These are phyloP conservation scores for Zymoseptoria crescenta DNA, from an alignment of 2,329 filamentous ascomycete species.

Conservation along the genomic window DNA sequence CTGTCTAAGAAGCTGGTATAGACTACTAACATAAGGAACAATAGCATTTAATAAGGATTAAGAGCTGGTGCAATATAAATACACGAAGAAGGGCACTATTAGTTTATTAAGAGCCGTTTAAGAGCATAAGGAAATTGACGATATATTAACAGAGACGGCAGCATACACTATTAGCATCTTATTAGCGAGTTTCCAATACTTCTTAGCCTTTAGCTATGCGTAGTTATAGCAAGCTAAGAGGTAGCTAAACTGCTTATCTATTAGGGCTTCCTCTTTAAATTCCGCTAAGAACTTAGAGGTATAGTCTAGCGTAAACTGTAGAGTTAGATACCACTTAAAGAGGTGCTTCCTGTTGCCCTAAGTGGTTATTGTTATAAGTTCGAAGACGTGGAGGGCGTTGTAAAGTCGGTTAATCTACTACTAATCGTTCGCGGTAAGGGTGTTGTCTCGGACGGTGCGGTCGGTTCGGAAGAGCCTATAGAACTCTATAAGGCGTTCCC, in stretches of 20 bases:
- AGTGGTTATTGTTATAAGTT: constrained; percentile 4
- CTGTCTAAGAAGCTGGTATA: neutral
- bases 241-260: constrained; percentile 1
- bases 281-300: constrained; percentile 1
- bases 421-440: constrained; percentile 2
- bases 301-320: constrained; percentile 2
- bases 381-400: constrained; percentile 5
- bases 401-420: constrained; percentile 3
- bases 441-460: neutral
- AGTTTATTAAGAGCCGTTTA: no score
- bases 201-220: constrained; percentile 5
- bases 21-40: neutral
- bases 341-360: constrained; percentile 3
- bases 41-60: no score
- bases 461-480: constrained; percentile 1
- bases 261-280: constrained; percentile 1
- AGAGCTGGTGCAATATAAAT: no score
- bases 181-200: constrained; percentile 4
- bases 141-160: neutral
- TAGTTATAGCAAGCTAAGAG: constrained; percentile 1
- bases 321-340: constrained; percentile 3
- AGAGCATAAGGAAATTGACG: no score
- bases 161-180: constrained; percentile 5
- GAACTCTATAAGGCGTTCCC: constrained; percentile 3
- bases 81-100: no score